Evolutionary conservation across 2,329 filamentous ascomycete species (phyloP).

Genomic region (Trichoderma brevicompactum): DNA sequence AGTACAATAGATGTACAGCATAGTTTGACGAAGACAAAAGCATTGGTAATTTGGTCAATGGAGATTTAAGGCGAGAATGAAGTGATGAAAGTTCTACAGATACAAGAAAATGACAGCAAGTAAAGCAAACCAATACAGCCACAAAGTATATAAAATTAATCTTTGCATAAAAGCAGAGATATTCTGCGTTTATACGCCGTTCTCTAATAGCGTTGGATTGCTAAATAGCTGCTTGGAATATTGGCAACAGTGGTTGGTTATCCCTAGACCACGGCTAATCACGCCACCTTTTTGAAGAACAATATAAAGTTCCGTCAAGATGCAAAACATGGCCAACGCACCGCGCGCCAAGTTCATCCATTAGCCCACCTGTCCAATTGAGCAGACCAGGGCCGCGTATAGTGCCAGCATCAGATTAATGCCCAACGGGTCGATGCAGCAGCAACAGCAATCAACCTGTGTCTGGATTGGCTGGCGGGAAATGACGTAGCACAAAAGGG

Average conservation of each 20-base stretch:
- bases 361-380: background rate
- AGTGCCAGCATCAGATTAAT: constrained; percentile 9
- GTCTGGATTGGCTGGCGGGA: constrained; percentile 1
- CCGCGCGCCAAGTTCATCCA: background rate
- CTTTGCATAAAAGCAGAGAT: background rate
- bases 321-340: constrained; percentile 5
- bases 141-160: background rate
- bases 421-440: constrained; percentile 27
- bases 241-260: background rate
- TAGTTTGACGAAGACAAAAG: constrained; percentile 7
- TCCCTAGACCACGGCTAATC: background rate
- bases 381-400: no score
- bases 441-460: background rate
- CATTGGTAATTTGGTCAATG: background rate
- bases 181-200: no score
- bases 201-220: no score
- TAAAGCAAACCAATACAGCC: background rate
- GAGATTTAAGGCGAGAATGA: background rate
- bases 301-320: background rate
- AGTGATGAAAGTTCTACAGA: background rate
- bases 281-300: background rate
- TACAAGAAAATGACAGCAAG: background rate
- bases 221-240: no score
- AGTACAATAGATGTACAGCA: constrained; percentile 8
- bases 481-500: background rate